Evolutionary conservation across 768 basidiomycete species (phyloP).

Genomic region (Dacryopinax primogenitus): DNA sequence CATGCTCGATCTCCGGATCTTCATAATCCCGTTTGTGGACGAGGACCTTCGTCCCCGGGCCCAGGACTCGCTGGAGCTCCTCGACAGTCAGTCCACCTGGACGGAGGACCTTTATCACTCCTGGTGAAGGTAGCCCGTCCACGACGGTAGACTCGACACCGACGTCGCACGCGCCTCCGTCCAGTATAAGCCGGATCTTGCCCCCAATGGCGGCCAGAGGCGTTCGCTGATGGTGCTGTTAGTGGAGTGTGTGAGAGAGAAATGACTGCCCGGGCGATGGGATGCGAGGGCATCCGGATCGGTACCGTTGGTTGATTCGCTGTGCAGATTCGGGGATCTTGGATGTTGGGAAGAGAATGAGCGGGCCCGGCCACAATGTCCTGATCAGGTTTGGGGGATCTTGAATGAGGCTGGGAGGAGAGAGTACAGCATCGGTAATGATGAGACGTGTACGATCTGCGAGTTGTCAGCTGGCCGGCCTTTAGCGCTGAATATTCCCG

Average conservation of each 20-base stretch:
- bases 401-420: slow-evolving; percentile 56
- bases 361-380: slow-evolving; percentile 87
- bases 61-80: slow-evolving; percentile 54
- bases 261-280: slow-evolving; percentile 82
- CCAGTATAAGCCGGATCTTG: slow-evolving; percentile 65
- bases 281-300: slow-evolving; percentile 88
- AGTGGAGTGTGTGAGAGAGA: slow-evolving; percentile 58
- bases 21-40: slow-evolving; percentile 69
- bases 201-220: slow-evolving; percentile 76
- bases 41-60: slow-evolving; percentile 41
- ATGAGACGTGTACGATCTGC: slow-evolving; percentile 91
- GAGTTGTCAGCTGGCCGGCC: slow-evolving; percentile 93
- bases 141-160: slow-evolving; percentile 95
- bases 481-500: slow-evolving; percentile 74
- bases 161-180: slow-evolving; percentile 82
- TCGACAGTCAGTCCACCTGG: slow-evolving; percentile 91
- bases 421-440: slow-evolving; percentile 59
- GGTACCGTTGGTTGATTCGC: slow-evolving; percentile 73
- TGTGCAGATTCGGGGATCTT: slow-evolving; percentile 62
- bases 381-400: slow-evolving; percentile 55
- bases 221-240: slow-evolving; percentile 91
- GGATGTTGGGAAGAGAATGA: slow-evolving; percentile 79
- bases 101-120: slow-evolving; percentile 65
- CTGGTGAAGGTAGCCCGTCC: slow-evolving; percentile 61
- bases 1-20: slow-evolving; percentile 53